Conservation (phyloP, 2,329 filamentous ascomycete genomes). For the Sporothrix phasma region DNA sequence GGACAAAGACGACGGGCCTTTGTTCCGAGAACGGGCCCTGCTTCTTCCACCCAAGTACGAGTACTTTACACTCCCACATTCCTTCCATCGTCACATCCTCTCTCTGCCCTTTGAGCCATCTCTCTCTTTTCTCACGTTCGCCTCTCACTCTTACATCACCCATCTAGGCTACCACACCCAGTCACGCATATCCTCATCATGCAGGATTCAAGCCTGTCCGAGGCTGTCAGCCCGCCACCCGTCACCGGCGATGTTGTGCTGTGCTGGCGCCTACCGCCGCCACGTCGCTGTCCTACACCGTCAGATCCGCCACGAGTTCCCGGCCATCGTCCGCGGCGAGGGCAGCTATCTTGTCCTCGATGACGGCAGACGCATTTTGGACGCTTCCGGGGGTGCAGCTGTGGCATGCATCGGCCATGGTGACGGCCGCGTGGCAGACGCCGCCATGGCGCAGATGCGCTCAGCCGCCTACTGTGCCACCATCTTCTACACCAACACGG, state of each 20-base stretch:
- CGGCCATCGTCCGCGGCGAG: conserved; percentile 24
- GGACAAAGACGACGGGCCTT: neutral
- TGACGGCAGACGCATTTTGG: conserved; percentile 33
- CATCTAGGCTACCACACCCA: neutral
- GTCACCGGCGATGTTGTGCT: neutral
- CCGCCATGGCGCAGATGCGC: conserved; percentile 32
- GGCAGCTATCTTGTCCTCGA: conserved; percentile 32
- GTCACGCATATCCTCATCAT: neutral
- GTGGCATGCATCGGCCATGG: conserved; percentile 40
- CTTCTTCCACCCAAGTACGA: neutral
- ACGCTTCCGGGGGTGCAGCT: conserved; percentile 37
- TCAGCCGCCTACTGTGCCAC: conserved; percentile 35
- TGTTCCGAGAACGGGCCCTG: neutral
- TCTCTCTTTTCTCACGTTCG: neutral
- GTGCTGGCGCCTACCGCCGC: neutral
- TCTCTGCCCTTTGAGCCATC: too few relatives aligned
- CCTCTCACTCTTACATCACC: neutral
- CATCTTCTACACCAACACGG: conserved; percentile 32
- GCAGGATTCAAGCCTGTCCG: neutral
- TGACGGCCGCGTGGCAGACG: conserved; percentile 31
- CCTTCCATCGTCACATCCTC: too few relatives aligned
- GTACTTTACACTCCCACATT: neutral
- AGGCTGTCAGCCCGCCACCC: neutral
- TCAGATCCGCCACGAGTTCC: conserved; percentile 28
- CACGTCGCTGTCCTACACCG: conserved; percentile 31